phyloP scores from a whole-genome alignment of 2,329 filamentous ascomycete genomes.

The Daldinia sp. region DNA sequence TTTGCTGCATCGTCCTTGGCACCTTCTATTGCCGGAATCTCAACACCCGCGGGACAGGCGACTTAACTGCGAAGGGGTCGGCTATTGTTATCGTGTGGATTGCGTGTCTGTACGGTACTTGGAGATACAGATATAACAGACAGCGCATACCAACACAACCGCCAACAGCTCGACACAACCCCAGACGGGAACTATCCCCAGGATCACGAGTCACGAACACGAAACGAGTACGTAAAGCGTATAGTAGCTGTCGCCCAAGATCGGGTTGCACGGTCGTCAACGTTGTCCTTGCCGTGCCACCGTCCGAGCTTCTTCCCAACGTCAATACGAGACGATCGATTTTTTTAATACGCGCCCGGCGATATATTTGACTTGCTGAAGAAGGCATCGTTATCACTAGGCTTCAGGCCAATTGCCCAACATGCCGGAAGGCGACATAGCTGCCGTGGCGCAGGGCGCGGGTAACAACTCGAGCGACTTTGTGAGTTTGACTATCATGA shows the following conservation, averaged over 20 bases:
- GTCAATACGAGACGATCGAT: slow-evolving; percentile 23
- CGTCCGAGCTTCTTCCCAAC: slow-evolving; percentile 27
- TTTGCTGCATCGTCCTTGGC: slow-evolving; percentile 34
- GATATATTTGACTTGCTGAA: slow-evolving; percentile 27
- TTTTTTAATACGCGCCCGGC: slow-evolving; percentile 33
- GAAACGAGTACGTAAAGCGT: slow-evolving; percentile 34
- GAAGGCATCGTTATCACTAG: slow-evolving; percentile 20
- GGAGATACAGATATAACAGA: slow-evolving; percentile 35
- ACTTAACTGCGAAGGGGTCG: slow-evolving; percentile 29
- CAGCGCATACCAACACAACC: slow-evolving; percentile 35
- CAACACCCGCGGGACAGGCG: slow-evolving; percentile 29
- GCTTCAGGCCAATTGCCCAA: slow-evolving; percentile 42
- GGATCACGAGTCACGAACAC: slow-evolving; percentile 30
- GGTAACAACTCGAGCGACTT: slow-evolving; percentile 93
- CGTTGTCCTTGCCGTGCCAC: slow-evolving; percentile 29
- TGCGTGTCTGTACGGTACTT: slow-evolving; percentile 37
- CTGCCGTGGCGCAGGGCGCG: slow-evolving; percentile 55
- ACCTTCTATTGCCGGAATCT: slow-evolving; percentile 35
- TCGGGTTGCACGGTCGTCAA: slow-evolving; percentile 36
- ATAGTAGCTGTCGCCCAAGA: slow-evolving; percentile 33
- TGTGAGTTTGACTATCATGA: slow-evolving; percentile 68
- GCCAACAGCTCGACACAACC: slow-evolving; percentile 32
- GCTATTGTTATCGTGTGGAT: slow-evolving; percentile 38
- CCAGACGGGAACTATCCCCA: slow-evolving; percentile 33
- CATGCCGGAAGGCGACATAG: slow-evolving; percentile 56